Conservation (phyloP, 768 basidiomycete genomes). For the Mycena indigotica region DNA sequence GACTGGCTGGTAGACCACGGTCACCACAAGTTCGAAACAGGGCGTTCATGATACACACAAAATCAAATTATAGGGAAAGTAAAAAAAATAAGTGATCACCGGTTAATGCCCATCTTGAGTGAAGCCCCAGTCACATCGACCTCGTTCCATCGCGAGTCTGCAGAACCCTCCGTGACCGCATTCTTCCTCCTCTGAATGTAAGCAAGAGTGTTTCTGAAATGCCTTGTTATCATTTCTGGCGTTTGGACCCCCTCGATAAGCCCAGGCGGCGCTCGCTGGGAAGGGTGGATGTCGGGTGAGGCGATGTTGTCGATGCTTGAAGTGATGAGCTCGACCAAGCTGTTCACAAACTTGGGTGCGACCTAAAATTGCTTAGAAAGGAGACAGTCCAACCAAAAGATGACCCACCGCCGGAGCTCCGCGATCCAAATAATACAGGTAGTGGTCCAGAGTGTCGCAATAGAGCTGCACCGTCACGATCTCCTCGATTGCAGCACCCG, state of each 20-base stretch:
- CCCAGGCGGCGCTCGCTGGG: conserved; percentile 84
- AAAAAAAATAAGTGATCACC: conserved; percentile 36
- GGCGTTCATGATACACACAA: not conserved
- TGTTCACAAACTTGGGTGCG: conserved; percentile 95
- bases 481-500: conserved; percentile 95
- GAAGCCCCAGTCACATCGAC: conserved; percentile 88
- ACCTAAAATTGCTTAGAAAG: conserved; percentile 53
- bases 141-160: conserved; percentile 72
- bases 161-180: conserved; percentile 44
- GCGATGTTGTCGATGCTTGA: conserved; percentile 91
- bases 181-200: conserved; percentile 82
- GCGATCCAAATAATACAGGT: conserved; percentile 94
- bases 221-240: conserved; percentile 90
- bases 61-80: not conserved
- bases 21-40: conserved; percentile 20
- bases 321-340: conserved; percentile 92
- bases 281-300: conserved; percentile 85
- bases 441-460: conserved; percentile 94
- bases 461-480: conserved; percentile 96
- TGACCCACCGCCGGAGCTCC: conserved; percentile 83
- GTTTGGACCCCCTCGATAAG: conserved; percentile 90
- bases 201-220: conserved; percentile 87
- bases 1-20: conserved; percentile 66
- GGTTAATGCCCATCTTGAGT: conserved; percentile 83
- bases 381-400: not conserved